Conservation (phyloP, 495 filamentous ascomycete genomes). For the Elasticomyces elasticus region DNA sequence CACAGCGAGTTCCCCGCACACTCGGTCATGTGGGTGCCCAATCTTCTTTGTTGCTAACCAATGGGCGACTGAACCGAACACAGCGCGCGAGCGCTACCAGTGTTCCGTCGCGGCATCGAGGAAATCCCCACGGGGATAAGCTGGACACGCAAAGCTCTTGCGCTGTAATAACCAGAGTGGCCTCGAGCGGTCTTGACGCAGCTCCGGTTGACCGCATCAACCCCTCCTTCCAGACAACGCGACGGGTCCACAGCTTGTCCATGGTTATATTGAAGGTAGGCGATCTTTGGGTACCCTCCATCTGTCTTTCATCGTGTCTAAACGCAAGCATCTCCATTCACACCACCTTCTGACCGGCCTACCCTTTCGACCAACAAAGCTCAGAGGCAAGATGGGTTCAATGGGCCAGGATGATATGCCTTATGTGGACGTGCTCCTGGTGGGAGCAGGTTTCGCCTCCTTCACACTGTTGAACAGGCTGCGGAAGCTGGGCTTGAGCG, state of each 20-base stretch:
- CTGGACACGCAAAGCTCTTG: background rate
- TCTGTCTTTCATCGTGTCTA: background rate
- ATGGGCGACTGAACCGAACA: background rate
- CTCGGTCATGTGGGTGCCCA: background rate
- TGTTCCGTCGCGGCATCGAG: background rate
- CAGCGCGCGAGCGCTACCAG: background rate
- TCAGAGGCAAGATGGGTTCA: constrained; percentile 8
- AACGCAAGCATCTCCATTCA: background rate
- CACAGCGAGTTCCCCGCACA: background rate
- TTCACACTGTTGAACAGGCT: constrained; percentile 11
- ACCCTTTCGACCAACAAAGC: background rate
- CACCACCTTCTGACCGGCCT: background rate
- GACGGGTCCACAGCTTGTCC: no score
- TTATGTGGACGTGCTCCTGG: constrained; percentile 5
- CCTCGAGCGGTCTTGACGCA: constrained; percentile 1
- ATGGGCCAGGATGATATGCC: constrained; percentile 5
- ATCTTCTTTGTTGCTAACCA: background rate
- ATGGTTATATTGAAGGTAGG: background rate
- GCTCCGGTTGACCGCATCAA: background rate
- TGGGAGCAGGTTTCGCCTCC: constrained; percentile 10
- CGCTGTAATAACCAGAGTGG: background rate
- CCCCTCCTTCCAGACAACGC: no score
- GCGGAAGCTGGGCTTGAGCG: constrained; percentile 5
- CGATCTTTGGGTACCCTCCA: no score
- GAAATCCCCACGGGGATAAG: constrained; percentile 1